Evolutionary conservation across 208 protist genomes (phyloP).

Genomic region (Crithidia expoeki): DNA sequence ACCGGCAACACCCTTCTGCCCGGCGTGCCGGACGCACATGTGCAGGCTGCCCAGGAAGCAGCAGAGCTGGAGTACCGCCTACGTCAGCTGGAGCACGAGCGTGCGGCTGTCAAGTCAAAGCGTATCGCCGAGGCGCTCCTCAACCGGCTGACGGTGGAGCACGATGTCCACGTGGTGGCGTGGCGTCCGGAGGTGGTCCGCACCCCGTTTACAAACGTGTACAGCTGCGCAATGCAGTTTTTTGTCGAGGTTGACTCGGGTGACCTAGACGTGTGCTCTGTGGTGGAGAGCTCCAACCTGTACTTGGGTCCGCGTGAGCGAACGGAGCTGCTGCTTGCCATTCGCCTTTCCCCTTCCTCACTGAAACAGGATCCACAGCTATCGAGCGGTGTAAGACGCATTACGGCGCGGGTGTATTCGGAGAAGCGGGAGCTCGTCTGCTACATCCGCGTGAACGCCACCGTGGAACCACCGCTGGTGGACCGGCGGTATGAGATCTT

Average conservation of each 20-base stretch:
- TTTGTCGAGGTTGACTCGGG: conserved; percentile 57
- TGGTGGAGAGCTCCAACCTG: conserved; percentile 47
- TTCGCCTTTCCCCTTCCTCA: conserved; percentile 41
- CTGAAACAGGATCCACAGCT: background rate
- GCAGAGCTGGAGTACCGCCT: conserved; percentile 79
- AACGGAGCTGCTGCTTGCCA: conserved; percentile 55
- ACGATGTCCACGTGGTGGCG: conserved; percentile 60
- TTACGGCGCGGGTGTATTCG: conserved; percentile 69
- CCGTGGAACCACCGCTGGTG: conserved; percentile 66
- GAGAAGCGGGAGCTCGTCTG: conserved; percentile 69
- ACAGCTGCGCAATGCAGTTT: conserved; percentile 66
- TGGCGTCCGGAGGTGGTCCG: conserved; percentile 67
- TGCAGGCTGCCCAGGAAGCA: conserved; percentile 36
- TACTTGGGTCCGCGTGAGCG: conserved; percentile 67
- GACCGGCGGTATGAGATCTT: conserved; percentile 89
- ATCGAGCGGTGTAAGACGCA: background rate
- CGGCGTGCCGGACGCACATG: conserved; percentile 60
- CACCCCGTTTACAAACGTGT: conserved; percentile 74
- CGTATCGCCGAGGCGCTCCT: conserved; percentile 76
- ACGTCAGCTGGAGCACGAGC: conserved; percentile 80
- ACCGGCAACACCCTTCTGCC: conserved; percentile 31
- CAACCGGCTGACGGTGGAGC: conserved; percentile 69
- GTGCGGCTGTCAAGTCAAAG: conserved; percentile 70
- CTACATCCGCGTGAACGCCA: conserved; percentile 61
- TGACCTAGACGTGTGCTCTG: conserved; percentile 42